Base-by-base conservation (phyloP, 768 basidiomycete genomes). In the Pleurotus eryngii region DNA sequence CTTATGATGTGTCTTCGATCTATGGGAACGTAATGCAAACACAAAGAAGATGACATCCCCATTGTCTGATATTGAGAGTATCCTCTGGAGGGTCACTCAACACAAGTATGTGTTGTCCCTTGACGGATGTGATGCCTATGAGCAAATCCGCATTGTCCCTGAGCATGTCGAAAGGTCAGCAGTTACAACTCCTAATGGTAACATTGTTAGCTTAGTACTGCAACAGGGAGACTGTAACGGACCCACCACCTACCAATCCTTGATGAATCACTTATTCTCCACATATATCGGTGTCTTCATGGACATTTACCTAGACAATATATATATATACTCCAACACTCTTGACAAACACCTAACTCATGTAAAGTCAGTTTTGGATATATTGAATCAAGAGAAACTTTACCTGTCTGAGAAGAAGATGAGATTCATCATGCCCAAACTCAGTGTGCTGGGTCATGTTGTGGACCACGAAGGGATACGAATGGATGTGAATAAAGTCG, bases 171-270 rank as follows among this genome's bases (percentile, higher is more conserved):
- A 30, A 30, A 30, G 27, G 27, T 30, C 27, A 30, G 27, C 66
- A 72, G 45, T 77, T 53, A 74, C 70, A 0, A 78, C 73, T 0
- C 72, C 72, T 11, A 68, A 72, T 60, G 77, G 77, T 0, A 79
- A 70, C 3, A 78, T 78, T 71, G 68, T 73, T 3, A 75, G 74
- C 20, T 58, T 62, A 0, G 76, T 78, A 0, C 61, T 65, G 35
- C 70, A 65, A 24, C 65, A 30, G 27, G 27, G 27, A 30, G 27
- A 30, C 27, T 30, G 27, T 30, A 30, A 30, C 27, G 27, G 27
- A 8, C 27, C 27, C 6, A 5, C 27, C 6, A 30, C 27, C 27
- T 30, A 30, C 27, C 27, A 30, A 30, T 30, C 27, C 27, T 30
- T 30, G 27, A 30, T 30, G 27, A 30, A 30, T 8, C 27, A 30